phyloP scores from a whole-genome alignment of 192 early-diverging fungal species.

The Backusella westeae region DNA sequence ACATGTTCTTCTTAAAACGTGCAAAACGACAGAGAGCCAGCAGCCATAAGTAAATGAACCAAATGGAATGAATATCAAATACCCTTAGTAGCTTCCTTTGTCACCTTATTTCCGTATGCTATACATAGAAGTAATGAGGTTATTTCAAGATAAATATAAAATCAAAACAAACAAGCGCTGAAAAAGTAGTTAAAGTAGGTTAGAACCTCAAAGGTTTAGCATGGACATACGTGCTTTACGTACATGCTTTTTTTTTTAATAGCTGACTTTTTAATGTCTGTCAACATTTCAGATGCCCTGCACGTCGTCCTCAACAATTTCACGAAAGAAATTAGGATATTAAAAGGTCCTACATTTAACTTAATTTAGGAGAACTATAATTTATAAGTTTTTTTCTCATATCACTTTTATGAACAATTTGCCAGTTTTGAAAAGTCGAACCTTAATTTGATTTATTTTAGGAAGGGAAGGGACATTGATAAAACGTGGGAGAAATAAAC shows the following conservation, averaged over 20 bases:
- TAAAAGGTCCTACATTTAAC: not conserved
- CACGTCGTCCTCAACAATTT: not conserved
- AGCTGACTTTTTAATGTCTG: not conserved
- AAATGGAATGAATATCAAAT: not conserved
- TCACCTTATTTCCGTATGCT: not conserved
- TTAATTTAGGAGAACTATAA: not conserved
- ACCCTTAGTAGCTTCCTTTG: not conserved
- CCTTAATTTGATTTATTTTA: not conserved
- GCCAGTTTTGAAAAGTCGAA: not conserved
- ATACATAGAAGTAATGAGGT: not conserved
- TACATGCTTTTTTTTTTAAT: not conserved
- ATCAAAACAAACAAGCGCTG: not conserved
- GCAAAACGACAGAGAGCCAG: not conserved
- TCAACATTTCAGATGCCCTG: not conserved
- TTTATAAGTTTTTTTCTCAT: not conserved
- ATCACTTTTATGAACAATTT: not conserved
- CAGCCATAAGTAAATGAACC: not conserved
- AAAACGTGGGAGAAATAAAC: conserved; percentile 1
- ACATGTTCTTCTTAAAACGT: conserved; percentile 1
- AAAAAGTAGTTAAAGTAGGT: not conserved
- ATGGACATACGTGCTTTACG: not conserved
- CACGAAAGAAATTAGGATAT: not conserved
- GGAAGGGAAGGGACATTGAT: not conserved
- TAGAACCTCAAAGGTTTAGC: not conserved
- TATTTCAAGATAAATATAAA: not conserved